Evolutionary conservation across 306 rosid species (phyloP).

Genomic region (Rosa persica): DNA sequence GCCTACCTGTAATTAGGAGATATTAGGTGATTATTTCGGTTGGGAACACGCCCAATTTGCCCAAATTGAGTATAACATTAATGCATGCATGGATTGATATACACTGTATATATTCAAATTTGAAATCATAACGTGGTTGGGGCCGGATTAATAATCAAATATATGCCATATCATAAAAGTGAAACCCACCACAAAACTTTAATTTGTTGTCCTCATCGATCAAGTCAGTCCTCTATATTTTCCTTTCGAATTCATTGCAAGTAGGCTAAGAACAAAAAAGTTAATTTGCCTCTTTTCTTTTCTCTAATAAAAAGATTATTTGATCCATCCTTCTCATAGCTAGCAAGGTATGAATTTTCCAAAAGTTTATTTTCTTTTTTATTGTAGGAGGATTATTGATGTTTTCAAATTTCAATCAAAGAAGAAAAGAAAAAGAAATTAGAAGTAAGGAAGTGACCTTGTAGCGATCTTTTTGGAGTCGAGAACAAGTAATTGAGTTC

Average conservation of each 20-base stretch:
- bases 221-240: too few species aligned
- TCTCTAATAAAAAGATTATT: too few species aligned
- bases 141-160: neutral
- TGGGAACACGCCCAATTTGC: too few species aligned
- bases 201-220: neutral
- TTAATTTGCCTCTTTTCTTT: neutral
- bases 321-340: too few species aligned
- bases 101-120: too few species aligned
- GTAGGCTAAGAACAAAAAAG: neutral
- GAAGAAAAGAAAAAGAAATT: neutral
- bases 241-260: neutral
- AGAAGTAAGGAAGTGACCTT: conserved; percentile 41
- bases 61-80: too few species aligned
- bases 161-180: neutral
- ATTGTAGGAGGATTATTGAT: neutral
- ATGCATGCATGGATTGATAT: neutral
- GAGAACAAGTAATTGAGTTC: conserved; percentile 66
- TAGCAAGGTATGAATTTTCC: too few species aligned
- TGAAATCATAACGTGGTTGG: neutral
- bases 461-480: conserved; percentile 58
- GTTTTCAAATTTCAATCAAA: neutral
- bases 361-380: too few species aligned
- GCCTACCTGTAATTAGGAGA: too few species aligned
- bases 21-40: too few species aligned
- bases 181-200: neutral